Conservation (phyloP, 2,329 filamentous ascomycete species). For the Verticillium longisporum region DNA sequence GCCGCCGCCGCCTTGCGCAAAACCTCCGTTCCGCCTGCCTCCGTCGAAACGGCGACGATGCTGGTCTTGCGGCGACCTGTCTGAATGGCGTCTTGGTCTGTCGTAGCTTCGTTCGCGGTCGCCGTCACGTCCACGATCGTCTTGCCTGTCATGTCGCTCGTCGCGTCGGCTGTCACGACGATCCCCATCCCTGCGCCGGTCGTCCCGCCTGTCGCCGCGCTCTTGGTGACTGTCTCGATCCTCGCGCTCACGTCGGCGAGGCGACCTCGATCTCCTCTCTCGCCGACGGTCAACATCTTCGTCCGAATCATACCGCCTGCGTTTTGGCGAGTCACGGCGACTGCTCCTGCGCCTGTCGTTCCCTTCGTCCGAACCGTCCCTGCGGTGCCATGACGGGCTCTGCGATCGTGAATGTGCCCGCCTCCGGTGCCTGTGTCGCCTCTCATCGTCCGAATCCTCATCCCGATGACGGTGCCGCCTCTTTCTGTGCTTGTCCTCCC, state of each 20-base stretch:
- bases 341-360: constrained; percentile 16
- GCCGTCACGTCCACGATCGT: constrained; percentile 14
- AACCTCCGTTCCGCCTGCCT: constrained; percentile 11
- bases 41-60: constrained; percentile 9
- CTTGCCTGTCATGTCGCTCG: constrained; percentile 15
- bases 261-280: constrained; percentile 9
- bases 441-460: constrained; percentile 31
- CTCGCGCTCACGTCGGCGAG: constrained; percentile 7
- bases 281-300: constrained; percentile 13
- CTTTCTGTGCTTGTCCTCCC: constrained; percentile 33
- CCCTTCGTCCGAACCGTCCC: constrained; percentile 20
- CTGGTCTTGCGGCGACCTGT: constrained; percentile 12
- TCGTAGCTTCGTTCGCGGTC: background rate
- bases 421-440: constrained; percentile 29
- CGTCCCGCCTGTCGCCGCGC: constrained; percentile 3
- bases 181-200: background rate
- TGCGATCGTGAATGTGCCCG: constrained; percentile 39
- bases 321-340: constrained; percentile 15
- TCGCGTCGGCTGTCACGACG: constrained; percentile 13
- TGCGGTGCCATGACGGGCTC: constrained; percentile 27
- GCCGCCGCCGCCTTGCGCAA: constrained; percentile 8
- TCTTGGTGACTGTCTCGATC: constrained; percentile 1
- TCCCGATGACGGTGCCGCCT: constrained; percentile 38
- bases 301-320: constrained; percentile 10
- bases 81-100: constrained; percentile 7